Conservation (phyloP, 495 filamentous ascomycete species). For the Chlorociboria aeruginascens region DNA sequence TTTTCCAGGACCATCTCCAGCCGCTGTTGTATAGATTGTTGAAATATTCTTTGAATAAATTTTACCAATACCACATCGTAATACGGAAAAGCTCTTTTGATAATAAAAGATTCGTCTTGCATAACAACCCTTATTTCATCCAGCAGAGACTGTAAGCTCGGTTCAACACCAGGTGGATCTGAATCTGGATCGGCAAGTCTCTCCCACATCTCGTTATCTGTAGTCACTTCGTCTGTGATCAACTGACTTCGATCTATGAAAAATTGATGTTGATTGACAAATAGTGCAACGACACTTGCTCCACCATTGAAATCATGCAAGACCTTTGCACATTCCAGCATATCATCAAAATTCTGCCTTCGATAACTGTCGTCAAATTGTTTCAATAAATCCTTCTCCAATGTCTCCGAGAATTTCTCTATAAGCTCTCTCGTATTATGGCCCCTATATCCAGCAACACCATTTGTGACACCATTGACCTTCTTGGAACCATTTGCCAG, state of each 20-base stretch:
- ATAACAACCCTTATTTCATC: slow-evolving; percentile 94
- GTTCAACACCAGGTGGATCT: slow-evolving; percentile 81
- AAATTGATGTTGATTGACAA: slow-evolving; percentile 98
- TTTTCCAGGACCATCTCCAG: slow-evolving; percentile 95
- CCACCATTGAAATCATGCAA: slow-evolving; percentile 94
- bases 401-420: slow-evolving; percentile 89
- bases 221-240: slow-evolving; percentile 77
- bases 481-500: slow-evolving; percentile 41
- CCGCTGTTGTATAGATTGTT: slow-evolving; percentile 92
- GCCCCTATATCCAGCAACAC: slow-evolving; percentile 28
- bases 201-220: slow-evolving; percentile 78
- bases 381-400: slow-evolving; percentile 90
- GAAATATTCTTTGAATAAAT: slow-evolving; percentile 91
- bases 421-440: slow-evolving; percentile 78
- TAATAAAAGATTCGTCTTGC: slow-evolving; percentile 91
- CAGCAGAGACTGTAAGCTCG: slow-evolving; percentile 78
- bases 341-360: slow-evolving; percentile 86
- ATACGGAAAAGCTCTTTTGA: slow-evolving; percentile 90
- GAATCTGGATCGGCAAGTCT: slow-evolving; percentile 87
- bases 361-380: slow-evolving; percentile 96
- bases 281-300: slow-evolving; percentile 82
- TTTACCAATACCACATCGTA: slow-evolving; percentile 85
- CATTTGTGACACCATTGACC: slow-evolving; percentile 43
- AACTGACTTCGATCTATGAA: slow-evolving; percentile 90
- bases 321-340: slow-evolving; percentile 90